A percentile compares a stretch with the other conserved stretches of the same genome.
Evolutionary conservation across 331 rosid genomes (phyloP).

Genomic region (Spiraea crenata): DNA sequence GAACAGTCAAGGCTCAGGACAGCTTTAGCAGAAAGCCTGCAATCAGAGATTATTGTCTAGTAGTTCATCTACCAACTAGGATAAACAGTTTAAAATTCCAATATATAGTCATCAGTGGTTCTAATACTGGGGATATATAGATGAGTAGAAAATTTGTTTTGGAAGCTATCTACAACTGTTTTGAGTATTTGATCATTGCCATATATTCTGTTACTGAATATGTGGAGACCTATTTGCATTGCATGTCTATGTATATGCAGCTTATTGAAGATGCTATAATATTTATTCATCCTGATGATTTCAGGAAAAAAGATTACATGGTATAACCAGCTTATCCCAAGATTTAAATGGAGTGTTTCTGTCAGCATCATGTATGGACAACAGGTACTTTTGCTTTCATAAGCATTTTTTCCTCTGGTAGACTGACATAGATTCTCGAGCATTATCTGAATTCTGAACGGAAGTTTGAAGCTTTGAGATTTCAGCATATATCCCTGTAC

Average conservation of each 20-base stretch:
- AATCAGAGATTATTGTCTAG: not conserved
- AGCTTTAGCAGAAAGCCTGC: not conserved
- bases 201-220: not conserved
- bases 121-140: not conserved
- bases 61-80: not conserved
- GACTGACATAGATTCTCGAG: constrained; percentile 16
- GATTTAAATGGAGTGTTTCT: constrained; percentile 75
- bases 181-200: not conserved
- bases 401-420: not conserved
- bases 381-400: constrained; percentile 46
- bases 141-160: not conserved
- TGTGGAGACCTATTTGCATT: not conserved
- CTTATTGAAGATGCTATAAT: not conserved
- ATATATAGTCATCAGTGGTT: not conserved
- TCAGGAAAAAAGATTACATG: constrained; percentile 76
- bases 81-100: not conserved
- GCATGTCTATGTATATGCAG: not conserved
- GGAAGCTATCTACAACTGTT: not conserved
- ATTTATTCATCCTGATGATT: constrained; percentile 19
- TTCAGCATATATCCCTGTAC: not conserved
- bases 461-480: not conserved
- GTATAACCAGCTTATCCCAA: constrained; percentile 95
- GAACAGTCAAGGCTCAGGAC: not conserved
- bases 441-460: not conserved
- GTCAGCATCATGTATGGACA: constrained; percentile 94